Conservation (phyloP, 2,329 filamentous ascomycete genomes). For the Fusarium palustre region DNA sequence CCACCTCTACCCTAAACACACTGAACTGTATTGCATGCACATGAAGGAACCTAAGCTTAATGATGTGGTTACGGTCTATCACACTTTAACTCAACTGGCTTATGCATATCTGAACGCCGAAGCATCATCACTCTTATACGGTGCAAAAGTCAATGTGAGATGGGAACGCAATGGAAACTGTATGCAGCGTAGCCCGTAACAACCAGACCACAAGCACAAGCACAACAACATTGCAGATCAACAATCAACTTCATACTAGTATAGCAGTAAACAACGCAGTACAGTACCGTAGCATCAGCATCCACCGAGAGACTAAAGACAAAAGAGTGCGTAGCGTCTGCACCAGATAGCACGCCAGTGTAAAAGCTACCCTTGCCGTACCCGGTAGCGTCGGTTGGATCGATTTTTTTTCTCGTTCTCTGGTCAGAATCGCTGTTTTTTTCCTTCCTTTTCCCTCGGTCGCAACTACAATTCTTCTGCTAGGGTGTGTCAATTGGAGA, state of each 20-base stretch:
- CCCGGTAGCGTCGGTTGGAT: constrained; percentile 45
- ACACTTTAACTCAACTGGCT: neutral
- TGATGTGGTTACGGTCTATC: constrained; percentile 7
- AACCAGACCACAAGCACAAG: constrained; percentile 20
- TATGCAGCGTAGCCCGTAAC: constrained; percentile 30
- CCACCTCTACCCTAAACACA: constrained; percentile 1
- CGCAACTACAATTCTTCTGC: constrained; percentile 8
- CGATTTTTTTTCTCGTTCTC: constrained; percentile 27
- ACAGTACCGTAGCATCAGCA: constrained; percentile 21
- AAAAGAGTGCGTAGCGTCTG: constrained; percentile 26
- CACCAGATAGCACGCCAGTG: constrained; percentile 44
- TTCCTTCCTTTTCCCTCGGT: neutral
- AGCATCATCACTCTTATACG: neutral
- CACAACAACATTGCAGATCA: constrained; percentile 33
- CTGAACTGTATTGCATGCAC: neutral
- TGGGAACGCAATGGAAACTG: neutral
- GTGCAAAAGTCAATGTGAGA: neutral
- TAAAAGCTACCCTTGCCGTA: constrained; percentile 43
- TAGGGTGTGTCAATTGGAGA: constrained; percentile 25
- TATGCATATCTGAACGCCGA: neutral
- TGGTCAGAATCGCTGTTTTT: constrained; percentile 6
- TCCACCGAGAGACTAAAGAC: constrained; percentile 29
- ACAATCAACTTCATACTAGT: constrained; percentile 36
- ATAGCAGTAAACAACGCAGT: constrained; percentile 35
- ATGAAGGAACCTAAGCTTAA: constrained; percentile 1